Evolutionary conservation across 805 yeast genomes (phyloP).

Genomic region (Ogataea trehalophila): DNA sequence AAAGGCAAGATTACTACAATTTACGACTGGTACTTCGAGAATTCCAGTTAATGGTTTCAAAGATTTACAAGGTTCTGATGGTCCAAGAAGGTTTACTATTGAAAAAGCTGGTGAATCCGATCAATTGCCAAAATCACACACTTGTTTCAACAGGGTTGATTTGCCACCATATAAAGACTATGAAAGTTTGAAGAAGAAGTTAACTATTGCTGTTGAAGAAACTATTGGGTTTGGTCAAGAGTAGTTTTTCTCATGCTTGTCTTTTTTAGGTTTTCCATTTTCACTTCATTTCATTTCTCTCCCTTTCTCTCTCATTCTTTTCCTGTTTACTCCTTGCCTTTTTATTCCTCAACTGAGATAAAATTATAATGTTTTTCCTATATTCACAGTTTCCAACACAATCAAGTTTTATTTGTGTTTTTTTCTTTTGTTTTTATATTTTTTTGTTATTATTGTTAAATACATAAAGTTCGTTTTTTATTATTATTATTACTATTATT

Average conservation of each 20-base stretch:
- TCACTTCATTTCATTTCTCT: not conserved
- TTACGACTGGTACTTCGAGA: conserved; percentile 98
- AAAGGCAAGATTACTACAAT: conserved; percentile 90
- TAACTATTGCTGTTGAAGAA: conserved; percentile 95
- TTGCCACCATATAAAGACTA: conserved; percentile 88
- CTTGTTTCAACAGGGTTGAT: conserved; percentile 98
- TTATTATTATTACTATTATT: too few relatives aligned
- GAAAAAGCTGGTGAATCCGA: conserved; percentile 95
- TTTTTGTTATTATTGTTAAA: too few relatives aligned
- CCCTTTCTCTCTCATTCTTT: not conserved
- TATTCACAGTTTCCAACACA: too few relatives aligned
- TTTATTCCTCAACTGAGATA: not conserved
- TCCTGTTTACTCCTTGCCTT: not conserved
- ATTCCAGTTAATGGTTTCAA: conserved; percentile 99
- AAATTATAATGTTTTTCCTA: too few relatives aligned
- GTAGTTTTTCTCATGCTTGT: conserved; percentile 30
- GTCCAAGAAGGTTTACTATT: conserved; percentile 97
- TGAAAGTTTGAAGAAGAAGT: conserved; percentile 80
- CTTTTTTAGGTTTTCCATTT: not conserved
- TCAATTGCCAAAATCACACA: conserved; percentile 95
- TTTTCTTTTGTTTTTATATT: too few relatives aligned
- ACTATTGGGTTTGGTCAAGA: conserved; percentile 99
- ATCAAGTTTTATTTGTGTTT: too few relatives aligned
- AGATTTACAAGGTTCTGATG: conserved; percentile 97
- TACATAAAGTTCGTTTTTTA: too few relatives aligned